A percentile compares a stretch with the other conserved stretches of the same genome.
phyloP scores from a whole-genome alignment of 345 rosid genomes.

The Corchorus capsularis region DNA sequence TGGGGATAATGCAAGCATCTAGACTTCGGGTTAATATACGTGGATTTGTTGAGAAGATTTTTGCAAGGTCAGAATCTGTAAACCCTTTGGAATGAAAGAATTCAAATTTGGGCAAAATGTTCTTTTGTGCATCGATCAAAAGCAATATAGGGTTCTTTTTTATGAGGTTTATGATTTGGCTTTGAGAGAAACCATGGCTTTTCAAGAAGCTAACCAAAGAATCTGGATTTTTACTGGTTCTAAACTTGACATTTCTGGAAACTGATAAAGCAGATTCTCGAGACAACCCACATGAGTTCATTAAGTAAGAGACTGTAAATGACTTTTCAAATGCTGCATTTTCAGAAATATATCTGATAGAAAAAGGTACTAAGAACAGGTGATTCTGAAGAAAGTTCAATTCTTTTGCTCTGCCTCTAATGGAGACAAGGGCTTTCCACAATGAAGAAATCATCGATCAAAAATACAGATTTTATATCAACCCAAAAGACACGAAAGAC shows the following conservation, averaged over 20 bases:
- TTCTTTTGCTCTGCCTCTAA: neutral
- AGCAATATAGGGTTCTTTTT: neutral
- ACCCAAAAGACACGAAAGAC: neutral
- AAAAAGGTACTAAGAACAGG: neutral
- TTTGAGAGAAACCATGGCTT: neutral
- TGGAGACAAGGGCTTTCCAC: neutral
- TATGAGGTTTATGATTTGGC: neutral
- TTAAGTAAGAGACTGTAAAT: neutral
- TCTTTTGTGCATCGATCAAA: neutral
- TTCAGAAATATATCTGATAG: neutral
- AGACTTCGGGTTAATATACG: neutral
- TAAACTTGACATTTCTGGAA: neutral
- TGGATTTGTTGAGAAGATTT: neutral
- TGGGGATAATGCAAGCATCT: neutral
- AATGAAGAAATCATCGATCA: neutral
- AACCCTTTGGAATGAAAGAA: neutral
- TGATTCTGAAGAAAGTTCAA: neutral
- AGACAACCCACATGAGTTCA: slow-evolving; percentile 6
- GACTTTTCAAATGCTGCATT: neutral
- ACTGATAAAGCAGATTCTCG: neutral
- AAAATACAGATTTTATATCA: neutral
- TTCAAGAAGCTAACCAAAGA: neutral
- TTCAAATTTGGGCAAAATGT: neutral
- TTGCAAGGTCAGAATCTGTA: neutral
- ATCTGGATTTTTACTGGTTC: neutral